Base-by-base conservation (phyloP, 495 filamentous ascomycete species). In the Aspergillus cavernicola region DNA sequence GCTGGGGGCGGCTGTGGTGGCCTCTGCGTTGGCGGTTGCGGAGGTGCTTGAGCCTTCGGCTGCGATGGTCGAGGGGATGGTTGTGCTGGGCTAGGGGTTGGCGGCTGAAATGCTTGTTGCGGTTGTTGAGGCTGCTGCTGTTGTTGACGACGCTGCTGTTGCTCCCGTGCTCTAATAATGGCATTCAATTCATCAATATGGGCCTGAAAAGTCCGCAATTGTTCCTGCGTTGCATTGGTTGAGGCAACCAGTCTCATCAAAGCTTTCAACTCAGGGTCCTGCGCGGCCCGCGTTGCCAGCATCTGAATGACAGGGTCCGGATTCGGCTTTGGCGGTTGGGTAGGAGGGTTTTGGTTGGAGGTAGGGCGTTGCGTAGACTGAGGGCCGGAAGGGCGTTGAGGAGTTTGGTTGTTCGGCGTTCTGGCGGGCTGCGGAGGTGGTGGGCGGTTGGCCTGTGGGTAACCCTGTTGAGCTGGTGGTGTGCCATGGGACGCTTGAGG, bases 261-360 rank as follows among this genome's bases (percentile, higher is more conserved):
- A n/a, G 85, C 84, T 60, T 96, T 92, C n/a, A 99, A 76, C 41
- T 90, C 81, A 2, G 87, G 85, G 64, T 99, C 88, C 15, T 86
- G 84, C 1, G 88, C 87, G 13, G 95, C 95, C 59, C 83, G 81
- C 55, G 89, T 89, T 2, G 95, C 95, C 36, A 99, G 72, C 66
- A 90, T 90, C 49, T 95, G 88, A 51, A 99, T 99, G 36, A 99
- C 95, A 3, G 95, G 95, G 66, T 99, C 95, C 3, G 88, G 82
- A 35, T 83, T 83, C 2, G 75, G 71, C 55, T 80, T 75, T 2
- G 76, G 57, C 31, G 75, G 67, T 49, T 76, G 71, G 7, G 68
- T 62, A 3, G 67, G 60, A 7, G 71, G 64, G 2, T 67, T 61
- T 48, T 70, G 63, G 29, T 60, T 51, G 9, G 68, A 61, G 5